Evolutionary conservation across 305 asterid genomes (phyloP).

Genomic region (Euphrasia arctica): DNA sequence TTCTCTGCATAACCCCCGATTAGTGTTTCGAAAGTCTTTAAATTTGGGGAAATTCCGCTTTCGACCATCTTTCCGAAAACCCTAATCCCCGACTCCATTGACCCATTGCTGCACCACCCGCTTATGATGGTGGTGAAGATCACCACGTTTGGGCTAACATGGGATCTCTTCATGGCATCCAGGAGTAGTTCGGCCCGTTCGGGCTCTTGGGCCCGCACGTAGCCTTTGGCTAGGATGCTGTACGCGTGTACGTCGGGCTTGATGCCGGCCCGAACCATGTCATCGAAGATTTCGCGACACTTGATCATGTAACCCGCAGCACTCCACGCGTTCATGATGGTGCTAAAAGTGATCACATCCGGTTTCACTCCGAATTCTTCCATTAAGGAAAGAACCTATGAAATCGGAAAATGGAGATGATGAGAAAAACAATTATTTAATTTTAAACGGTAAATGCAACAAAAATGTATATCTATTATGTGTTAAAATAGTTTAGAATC

Average conservation of each 20-base stretch:
- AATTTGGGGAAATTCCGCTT: conserved; percentile 54
- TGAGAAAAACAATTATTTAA: too few relatives aligned
- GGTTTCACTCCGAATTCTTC: conserved; percentile 61
- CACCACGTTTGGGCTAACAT: conserved; percentile 55
- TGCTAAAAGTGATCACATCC: conserved; percentile 70
- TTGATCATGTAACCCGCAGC: conserved; percentile 67
- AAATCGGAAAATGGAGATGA: conserved; percentile 8
- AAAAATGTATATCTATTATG: neutral
- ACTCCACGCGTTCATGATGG: conserved; percentile 80
- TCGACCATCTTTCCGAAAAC: conserved; percentile 57
- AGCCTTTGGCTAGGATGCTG: conserved; percentile 78
- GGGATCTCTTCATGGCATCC: conserved; percentile 42
- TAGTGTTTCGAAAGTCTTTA: conserved; percentile 67
- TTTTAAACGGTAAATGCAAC: neutral
- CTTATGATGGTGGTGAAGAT: conserved; percentile 69
- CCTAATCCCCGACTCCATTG: conserved; percentile 57
- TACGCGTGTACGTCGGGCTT: conserved; percentile 57
- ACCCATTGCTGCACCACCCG: conserved; percentile 65
- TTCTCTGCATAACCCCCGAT: conserved; percentile 59
- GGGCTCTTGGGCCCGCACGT: conserved; percentile 57
- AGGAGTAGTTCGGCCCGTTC: conserved; percentile 70
- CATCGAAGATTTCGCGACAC: conserved; percentile 63
- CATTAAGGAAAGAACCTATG: conserved; percentile 64
- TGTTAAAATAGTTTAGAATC: too few relatives aligned
- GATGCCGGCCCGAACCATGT: conserved; percentile 65